These are phyloP conservation scores for Fusarium decemcellulare DNA, from an alignment of 2,329 filamentous ascomycete species.

Conservation along the genomic window DNA sequence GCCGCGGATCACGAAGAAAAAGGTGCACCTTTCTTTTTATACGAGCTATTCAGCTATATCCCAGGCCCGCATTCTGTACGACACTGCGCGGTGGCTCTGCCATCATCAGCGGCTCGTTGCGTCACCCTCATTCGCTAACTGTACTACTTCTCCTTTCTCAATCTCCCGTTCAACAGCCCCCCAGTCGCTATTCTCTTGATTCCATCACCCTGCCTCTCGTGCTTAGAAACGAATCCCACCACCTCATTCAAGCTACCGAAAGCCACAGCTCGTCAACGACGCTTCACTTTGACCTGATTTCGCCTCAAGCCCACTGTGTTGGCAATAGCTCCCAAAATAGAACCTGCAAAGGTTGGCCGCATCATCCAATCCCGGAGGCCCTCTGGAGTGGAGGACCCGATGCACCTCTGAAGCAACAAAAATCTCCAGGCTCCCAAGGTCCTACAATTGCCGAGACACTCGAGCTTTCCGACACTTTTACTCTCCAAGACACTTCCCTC, in stretches of 20 bases:
- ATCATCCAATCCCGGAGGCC: slow-evolving; percentile 40
- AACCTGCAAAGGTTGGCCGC: slow-evolving; percentile 31
- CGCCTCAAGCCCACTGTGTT: slow-evolving; percentile 33
- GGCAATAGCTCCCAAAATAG: slow-evolving; percentile 45
- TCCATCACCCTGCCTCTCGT: neutral
- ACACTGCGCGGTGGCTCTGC: slow-evolving; percentile 14
- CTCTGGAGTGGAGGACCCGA: slow-evolving; percentile 32
- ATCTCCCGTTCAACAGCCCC: slow-evolving; percentile 4
- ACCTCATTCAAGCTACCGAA: slow-evolving; percentile 4
- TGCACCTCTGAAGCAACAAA: slow-evolving; percentile 28
- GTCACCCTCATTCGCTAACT: slow-evolving; percentile 23
- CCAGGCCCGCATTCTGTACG: slow-evolving; percentile 16
- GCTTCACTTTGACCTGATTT: slow-evolving; percentile 14
- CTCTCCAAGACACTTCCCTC: neutral
- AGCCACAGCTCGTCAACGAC: neutral
- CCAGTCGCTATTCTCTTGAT: neutral
- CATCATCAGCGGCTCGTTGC: slow-evolving; percentile 21
- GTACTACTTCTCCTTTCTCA: slow-evolving; percentile 18
- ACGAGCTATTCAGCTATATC: slow-evolving; percentile 15
- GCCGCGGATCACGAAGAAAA: neutral
- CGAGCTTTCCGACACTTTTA: slow-evolving; percentile 1
- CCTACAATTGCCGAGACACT: slow-evolving; percentile 8
- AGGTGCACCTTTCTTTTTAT: neutral
- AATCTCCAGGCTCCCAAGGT: slow-evolving; percentile 12
- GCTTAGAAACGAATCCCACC: neutral